phyloP scores from a whole-genome alignment of 2,329 filamentous ascomycete genomes.

The Phialocephala subalpina region DNA sequence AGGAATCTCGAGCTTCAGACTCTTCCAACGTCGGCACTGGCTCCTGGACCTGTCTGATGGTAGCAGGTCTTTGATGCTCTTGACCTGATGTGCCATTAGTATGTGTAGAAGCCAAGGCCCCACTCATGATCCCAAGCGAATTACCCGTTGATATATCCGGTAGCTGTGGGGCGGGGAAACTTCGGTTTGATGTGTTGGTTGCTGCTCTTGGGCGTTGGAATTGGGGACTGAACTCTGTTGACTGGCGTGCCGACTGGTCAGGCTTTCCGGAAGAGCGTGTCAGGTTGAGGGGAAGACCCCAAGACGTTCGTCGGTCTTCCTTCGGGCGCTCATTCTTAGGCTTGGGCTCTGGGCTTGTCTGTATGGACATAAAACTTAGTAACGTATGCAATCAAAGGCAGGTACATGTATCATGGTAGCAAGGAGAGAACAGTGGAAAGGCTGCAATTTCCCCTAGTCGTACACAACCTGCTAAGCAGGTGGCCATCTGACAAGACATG shows the following conservation, averaged over 20 bases:
- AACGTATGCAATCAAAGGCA: constrained; percentile 41
- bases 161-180: constrained; percentile 19
- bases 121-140: constrained; percentile 25
- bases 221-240: constrained; percentile 27
- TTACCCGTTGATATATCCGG: constrained; percentile 18
- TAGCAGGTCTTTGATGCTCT: constrained; percentile 12
- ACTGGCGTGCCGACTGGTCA: constrained; percentile 38
- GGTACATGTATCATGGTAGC: constrained; percentile 31
- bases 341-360: constrained; percentile 47
- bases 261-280: constrained; percentile 43
- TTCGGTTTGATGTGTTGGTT: constrained; percentile 26
- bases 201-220: constrained; percentile 24
- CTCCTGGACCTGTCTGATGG: constrained; percentile 11
- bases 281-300: constrained; percentile 50
- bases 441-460: constrained; percentile 43
- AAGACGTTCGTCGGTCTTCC: constrained; percentile 51
- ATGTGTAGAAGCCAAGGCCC: constrained; percentile 22
- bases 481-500: constrained; percentile 35
- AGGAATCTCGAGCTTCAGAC: constrained; percentile 25
- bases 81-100: constrained; percentile 13
- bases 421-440: constrained; percentile 40
- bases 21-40: constrained; percentile 29
- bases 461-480: constrained; percentile 45
- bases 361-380: constrained; percentile 44
- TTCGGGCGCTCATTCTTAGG: constrained; percentile 36